Conservation (phyloP, 257 asterid species). For the Primulina tabacum region DNA sequence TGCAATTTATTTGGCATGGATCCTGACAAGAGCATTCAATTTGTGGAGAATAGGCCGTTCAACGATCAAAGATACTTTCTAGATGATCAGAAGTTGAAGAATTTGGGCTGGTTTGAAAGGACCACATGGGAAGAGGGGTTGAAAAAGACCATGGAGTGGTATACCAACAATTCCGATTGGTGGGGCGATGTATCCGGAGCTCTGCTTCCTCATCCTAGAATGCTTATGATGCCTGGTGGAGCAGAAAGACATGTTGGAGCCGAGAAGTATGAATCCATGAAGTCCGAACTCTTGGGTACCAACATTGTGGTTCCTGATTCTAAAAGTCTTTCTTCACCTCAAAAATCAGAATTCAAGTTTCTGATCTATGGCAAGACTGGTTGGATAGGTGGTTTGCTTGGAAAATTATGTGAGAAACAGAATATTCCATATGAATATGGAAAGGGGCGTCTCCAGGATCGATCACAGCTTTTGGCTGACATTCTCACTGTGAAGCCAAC, state of each 20-base stretch:
- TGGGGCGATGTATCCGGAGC: slow-evolving; percentile 30
- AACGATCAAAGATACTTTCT: slow-evolving; percentile 25
- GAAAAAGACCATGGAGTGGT: slow-evolving; percentile 28
- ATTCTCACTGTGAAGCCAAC: slow-evolving; percentile 12
- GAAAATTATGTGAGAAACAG: slow-evolving; percentile 6
- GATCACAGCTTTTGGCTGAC: slow-evolving; percentile 1
- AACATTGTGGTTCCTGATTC: not conserved
- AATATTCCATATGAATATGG: slow-evolving; percentile 15
- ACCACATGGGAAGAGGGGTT: slow-evolving; percentile 30
- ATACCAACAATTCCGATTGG: slow-evolving; percentile 23
- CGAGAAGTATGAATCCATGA: not conserved
- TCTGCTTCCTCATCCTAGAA: slow-evolving; percentile 24
- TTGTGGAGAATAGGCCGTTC: slow-evolving; percentile 26
- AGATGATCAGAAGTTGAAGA: slow-evolving; percentile 22
- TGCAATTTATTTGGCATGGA: slow-evolving; percentile 22
- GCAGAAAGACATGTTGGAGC: not conserved
- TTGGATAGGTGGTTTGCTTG: slow-evolving; percentile 21
- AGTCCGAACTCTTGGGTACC: not conserved
- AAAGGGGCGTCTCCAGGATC: slow-evolving; percentile 10
- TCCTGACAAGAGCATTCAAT: slow-evolving; percentile 12
- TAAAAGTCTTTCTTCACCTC: not conserved
- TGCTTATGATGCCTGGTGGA: not conserved
- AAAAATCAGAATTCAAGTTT: not conserved
- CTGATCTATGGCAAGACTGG: slow-evolving; percentile 18
- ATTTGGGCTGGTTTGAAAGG: slow-evolving; percentile 28